Base-by-base conservation (phyloP, 805 yeast genomes). In the Candida piceae region DNA sequence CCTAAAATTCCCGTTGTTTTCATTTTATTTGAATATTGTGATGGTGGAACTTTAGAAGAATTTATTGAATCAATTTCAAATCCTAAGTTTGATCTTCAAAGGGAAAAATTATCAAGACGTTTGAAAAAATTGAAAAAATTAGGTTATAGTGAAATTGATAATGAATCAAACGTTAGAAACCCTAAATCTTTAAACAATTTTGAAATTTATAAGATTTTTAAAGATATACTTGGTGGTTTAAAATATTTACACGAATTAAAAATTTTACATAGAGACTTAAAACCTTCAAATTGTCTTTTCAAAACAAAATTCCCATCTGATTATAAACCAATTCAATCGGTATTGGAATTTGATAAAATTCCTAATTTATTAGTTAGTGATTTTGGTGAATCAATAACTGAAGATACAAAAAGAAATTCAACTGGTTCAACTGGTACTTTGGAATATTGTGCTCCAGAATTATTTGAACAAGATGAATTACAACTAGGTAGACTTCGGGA, bases 401-500 rank as follows among this genome's bases (percentile, higher is more conserved):
- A 80, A 36, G 87, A 90, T 11, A 76, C 71, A 17, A 59, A 55
- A 29, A 64, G 88, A 32, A 67, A 69, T 8, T 79, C 89, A 1
- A 79, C 88, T 5, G 96, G 96, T 0, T 74, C 79, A 29, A 88
- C 96, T 0, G 96, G 96, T 0, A 88, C 96, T 0, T 52, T 87
- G 7, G 96, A 87, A 51, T 88, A 78, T 49, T 79, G 87, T 16
- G 95, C 96, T 0, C 96, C 96, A 0, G 95, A 87, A 48, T 66
- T 84, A 9, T 69, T 86, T 48, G 53, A 66, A 20, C 7, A 34
- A 15, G 32, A 48, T 38, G 37, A 50, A 11, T 32, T 45, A 21
- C 49, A 50, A 5, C 42, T 54, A 1, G 72, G 63, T 5, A 44
- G 48, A 15, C 64, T 72, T 16, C 66, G 67, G 12, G 78, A 83